Conservation (phyloP, 2,329 filamentous ascomycete genomes). For the Hymenoscyphus repandus region DNA sequence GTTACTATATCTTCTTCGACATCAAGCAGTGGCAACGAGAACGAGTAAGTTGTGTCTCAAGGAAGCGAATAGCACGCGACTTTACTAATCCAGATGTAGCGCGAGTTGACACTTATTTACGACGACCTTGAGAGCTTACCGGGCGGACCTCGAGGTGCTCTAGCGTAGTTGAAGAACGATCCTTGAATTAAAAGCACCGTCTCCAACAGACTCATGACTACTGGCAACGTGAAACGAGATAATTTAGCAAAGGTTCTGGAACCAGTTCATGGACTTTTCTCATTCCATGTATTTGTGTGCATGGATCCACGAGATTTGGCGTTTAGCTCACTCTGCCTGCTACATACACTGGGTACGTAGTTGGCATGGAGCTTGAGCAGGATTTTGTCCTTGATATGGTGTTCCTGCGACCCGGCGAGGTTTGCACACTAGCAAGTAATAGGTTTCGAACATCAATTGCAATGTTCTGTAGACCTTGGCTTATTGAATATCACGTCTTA, state of each 20-base stretch:
- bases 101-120: conserved; percentile 57
- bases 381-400: conserved; percentile 9
- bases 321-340: conserved; percentile 10
- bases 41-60: conserved; percentile 42
- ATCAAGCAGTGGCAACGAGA: conserved; percentile 57
- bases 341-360: conserved; percentile 10
- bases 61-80: not conserved
- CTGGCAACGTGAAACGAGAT: too few relatives aligned
- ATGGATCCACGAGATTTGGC: conserved; percentile 3
- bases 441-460: conserved; percentile 10
- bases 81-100: conserved; percentile 35
- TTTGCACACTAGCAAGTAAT: conserved; percentile 15
- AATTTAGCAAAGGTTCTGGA: not conserved
- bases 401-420: conserved; percentile 18
- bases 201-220: too few relatives aligned
- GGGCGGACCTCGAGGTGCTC: conserved; percentile 16
- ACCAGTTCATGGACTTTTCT: not conserved
- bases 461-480: conserved; percentile 5
- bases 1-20: conserved; percentile 64
- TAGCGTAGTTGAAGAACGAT: conserved; percentile 8
- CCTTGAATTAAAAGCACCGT: too few relatives aligned
- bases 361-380: conserved; percentile 10
- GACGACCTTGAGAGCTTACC: conserved; percentile 50
- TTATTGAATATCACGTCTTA: not conserved
- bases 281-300: not conserved